Evolutionary conservation across 2,329 filamentous ascomycete genomes (phyloP), one percentile per base, ranked within the genome.

Genomic region (Aureobasidium sp.): DNA sequence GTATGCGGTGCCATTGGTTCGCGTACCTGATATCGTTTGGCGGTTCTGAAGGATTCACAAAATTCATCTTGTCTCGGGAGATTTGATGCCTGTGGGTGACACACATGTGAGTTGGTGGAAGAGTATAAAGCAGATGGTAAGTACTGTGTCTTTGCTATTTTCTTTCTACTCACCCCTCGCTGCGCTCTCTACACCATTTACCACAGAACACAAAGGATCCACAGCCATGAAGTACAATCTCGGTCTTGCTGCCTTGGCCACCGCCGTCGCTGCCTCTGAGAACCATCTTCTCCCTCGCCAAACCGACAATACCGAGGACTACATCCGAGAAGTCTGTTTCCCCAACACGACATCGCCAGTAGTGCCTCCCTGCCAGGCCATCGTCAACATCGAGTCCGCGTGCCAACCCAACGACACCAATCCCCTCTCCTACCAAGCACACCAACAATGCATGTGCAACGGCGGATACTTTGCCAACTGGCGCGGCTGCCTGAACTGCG

Each of bases 391-490:
- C 61, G 66, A 75, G 64, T 65, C 64, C 4, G 60, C 66, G 13
- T 75, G 73, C 64, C 61, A 57, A 3, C 68, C 73, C 51, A 74
- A 74, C 62, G 70, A 70, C 61, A 73, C 70, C 3, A 55, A 60
- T 0, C 64, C 69, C 4, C 64, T 69, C 19, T 68, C 62, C 19
- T 67, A 69, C 38, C 45, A 65, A 19, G 69, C 70, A 0, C 67
- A 70, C 64, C 69, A 70, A 15, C 62, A 72, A 64, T 76, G 76
- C 67, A 75, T 78, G 69, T 79, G 77, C 68, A 67, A 66, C 10
- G 74, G 76, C 38, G 73, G 69, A 60, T 78, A 72, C 69, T 79
- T 79, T 67, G 38, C 63, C 29, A 74, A 77, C 61, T 78, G 76
- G 75, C 58, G 68, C 10, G 73, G 70, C 54, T 79, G 76, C 66